phyloP scores from a whole-genome alignment of 2,329 filamentous ascomycete species.

The Lasiodiplodia sp. region DNA sequence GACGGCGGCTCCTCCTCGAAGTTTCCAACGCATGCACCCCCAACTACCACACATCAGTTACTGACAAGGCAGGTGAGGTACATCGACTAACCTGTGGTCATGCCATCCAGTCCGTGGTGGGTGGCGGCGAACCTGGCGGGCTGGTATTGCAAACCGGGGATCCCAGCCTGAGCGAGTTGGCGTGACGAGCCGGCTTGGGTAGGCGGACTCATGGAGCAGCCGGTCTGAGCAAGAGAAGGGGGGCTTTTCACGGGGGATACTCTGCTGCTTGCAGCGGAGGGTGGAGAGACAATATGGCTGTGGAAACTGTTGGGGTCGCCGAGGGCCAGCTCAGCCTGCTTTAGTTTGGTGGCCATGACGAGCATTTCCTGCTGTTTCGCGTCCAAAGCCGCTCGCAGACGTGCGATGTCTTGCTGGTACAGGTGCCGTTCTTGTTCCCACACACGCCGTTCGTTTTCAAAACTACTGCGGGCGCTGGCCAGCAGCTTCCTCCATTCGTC shows the following conservation, averaged over 20 bases:
- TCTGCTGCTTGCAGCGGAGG: conserved; percentile 16
- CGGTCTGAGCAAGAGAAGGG: not conserved
- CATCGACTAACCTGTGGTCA: conserved; percentile 30
- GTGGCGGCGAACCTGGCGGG: conserved; percentile 12
- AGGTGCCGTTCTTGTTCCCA: conserved; percentile 29
- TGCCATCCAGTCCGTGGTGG: conserved; percentile 23
- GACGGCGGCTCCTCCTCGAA: conserved; percentile 41
- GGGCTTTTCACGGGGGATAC: conserved; percentile 24
- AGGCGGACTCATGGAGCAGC: conserved; percentile 12
- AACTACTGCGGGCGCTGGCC: conserved; percentile 20
- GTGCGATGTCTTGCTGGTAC: conserved; percentile 26
- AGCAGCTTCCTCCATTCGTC: conserved; percentile 30
- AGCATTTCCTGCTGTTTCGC: conserved; percentile 28
- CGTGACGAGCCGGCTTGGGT: conserved; percentile 2
- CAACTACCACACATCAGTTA: not conserved
- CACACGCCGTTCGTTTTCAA: conserved; percentile 26
- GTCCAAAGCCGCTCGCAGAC: conserved; percentile 17
- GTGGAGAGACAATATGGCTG: conserved; percentile 26
- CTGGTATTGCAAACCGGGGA: conserved; percentile 17
- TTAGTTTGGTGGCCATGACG: conserved; percentile 28
- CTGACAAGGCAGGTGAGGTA: conserved; percentile 39
- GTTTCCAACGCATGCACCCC: not conserved
- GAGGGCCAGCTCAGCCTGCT: conserved; percentile 30
- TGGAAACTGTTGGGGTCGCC: conserved; percentile 24
- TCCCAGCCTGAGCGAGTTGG: not conserved